Conservation (phyloP, 768 basidiomycete species). For the Asterophora lycoperdoides region DNA sequence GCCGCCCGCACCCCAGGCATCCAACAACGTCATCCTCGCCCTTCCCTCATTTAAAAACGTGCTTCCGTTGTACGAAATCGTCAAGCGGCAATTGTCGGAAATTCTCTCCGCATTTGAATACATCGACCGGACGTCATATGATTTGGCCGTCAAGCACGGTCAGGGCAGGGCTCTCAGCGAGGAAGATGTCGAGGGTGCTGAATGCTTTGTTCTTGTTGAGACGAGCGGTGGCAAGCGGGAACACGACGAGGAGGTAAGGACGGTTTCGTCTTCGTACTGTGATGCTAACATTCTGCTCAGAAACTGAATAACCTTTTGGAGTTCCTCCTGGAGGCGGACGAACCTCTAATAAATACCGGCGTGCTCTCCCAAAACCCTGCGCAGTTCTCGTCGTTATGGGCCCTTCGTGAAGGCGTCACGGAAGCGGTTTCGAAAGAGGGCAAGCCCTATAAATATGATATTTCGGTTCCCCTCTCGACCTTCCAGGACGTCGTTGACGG, state of each 20-base stretch:
- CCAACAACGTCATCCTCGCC: constrained; percentile 90
- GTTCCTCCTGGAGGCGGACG: constrained; percentile 65
- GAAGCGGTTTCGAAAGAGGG: constrained; percentile 93
- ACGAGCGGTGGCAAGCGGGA: constrained; percentile 91
- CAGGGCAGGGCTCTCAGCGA: constrained; percentile 73
- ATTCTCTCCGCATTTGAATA: constrained; percentile 98
- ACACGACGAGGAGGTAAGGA: constrained; percentile 84
- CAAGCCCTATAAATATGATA: constrained; percentile 95
- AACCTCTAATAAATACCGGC: constrained; percentile 81
- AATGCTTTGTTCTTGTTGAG: constrained; percentile 90
- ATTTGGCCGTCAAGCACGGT: constrained; percentile 79
- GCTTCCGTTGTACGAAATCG: constrained; percentile 76
- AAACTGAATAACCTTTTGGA: constrained; percentile 83
- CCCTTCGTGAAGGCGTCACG: constrained; percentile 84
- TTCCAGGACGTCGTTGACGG: constrained; percentile 88
- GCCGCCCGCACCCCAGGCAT: constrained; percentile 74
- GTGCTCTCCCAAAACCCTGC: constrained; percentile 87
- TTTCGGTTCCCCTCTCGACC: constrained; percentile 80
- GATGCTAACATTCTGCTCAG: constrained; percentile 36
- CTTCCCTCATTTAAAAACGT: constrained; percentile 85
- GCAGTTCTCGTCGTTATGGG: constrained; percentile 89
- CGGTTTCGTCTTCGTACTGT: not conserved
- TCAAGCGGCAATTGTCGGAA: constrained; percentile 82
- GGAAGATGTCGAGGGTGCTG: constrained; percentile 69
- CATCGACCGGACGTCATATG: constrained; percentile 83